These are phyloP conservation scores for Colletotrichum theobromicola DNA, from an alignment of 2,329 filamentous ascomycete genomes.

Conservation along the genomic window DNA sequence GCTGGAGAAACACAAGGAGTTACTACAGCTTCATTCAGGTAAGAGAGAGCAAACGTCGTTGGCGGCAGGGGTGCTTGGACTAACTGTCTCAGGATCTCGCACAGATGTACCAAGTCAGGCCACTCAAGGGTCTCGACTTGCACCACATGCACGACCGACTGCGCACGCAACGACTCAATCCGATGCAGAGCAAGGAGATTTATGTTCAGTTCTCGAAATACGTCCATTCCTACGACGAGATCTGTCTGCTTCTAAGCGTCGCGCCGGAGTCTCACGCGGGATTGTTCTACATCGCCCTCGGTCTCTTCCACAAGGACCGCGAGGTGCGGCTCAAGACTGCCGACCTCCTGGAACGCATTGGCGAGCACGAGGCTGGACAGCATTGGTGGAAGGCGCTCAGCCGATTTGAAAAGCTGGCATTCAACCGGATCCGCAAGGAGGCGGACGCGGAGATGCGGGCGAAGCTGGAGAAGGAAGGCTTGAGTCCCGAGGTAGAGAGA, in stretches of 20 bases:
- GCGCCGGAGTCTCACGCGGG: conserved; percentile 87
- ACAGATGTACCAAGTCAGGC: conserved; percentile 66
- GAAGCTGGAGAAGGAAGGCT: conserved; percentile 50
- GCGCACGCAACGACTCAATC: conserved; percentile 78
- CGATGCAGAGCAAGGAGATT: conserved; percentile 79
- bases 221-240: conserved; percentile 82
- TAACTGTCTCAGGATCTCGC: conserved; percentile 61
- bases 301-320: conserved; percentile 86
- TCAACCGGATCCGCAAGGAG: conserved; percentile 77
- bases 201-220: conserved; percentile 81
- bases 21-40: conserved; percentile 96
- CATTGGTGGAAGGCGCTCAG: conserved; percentile 92
- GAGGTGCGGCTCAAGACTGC: conserved; percentile 81
- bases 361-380: conserved; percentile 85
- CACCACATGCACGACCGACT: conserved; percentile 93
- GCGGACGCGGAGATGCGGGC: conserved; percentile 56
- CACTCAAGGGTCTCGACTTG: conserved; percentile 82
- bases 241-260: conserved; percentile 82
- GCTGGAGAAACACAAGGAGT: conserved; percentile 93
- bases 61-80: neutral
- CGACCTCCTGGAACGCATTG: conserved; percentile 81
- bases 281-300: conserved; percentile 88
- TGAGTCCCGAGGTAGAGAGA: conserved; percentile 46
- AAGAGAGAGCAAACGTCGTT: conserved; percentile 25
- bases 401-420: conserved; percentile 87